These are phyloP conservation scores for Komagataella pastoris DNA, from an alignment of 805 yeast species.

Conservation along the genomic window DNA sequence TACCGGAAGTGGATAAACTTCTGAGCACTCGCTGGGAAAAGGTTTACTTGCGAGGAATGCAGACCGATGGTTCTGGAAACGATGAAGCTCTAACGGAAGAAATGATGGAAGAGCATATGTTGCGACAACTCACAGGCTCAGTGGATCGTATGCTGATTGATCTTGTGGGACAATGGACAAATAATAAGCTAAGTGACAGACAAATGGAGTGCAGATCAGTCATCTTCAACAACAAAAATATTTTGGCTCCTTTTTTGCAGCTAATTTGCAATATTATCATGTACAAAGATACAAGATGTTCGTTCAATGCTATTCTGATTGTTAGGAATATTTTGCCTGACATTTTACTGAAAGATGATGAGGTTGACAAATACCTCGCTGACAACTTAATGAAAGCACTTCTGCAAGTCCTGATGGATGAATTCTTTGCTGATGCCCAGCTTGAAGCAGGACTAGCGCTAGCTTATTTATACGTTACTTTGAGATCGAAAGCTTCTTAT, in stretches of 20 bases:
- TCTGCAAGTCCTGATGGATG: slow-evolving; percentile 53
- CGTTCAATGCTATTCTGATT: slow-evolving; percentile 78
- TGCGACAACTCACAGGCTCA: slow-evolving; percentile 87
- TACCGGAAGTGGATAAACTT: slow-evolving; percentile 61
- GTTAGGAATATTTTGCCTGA: slow-evolving; percentile 63
- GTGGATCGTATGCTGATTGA: slow-evolving; percentile 81
- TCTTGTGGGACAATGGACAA: slow-evolving; percentile 66
- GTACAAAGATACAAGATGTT: slow-evolving; percentile 84
- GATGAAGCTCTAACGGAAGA: slow-evolving; percentile 83
- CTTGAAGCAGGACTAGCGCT: slow-evolving; percentile 86
- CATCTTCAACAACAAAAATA: slow-evolving; percentile 47
- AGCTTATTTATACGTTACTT: slow-evolving; percentile 63
- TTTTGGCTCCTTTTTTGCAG: slow-evolving; percentile 68
- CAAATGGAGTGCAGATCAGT: slow-evolving; percentile 54
- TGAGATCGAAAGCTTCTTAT: slow-evolving; percentile 54
- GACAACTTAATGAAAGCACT: slow-evolving; percentile 60
- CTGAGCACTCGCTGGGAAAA: slow-evolving; percentile 66
- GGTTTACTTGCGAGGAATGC: slow-evolving; percentile 44
- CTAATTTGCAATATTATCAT: slow-evolving; percentile 64
- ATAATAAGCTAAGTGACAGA: slow-evolving; percentile 31
- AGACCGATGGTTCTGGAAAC: slow-evolving; percentile 30
- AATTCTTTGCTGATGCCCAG: slow-evolving; percentile 74
- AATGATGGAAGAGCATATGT: slow-evolving; percentile 93
- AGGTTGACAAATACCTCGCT: slow-evolving; percentile 59
- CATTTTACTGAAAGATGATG: slow-evolving; percentile 53